A percentile compares a stretch with the other conserved stretches of the same genome.
Conservation (phyloP, 305 asterid species). For the Fraxinus paxiana region DNA sequence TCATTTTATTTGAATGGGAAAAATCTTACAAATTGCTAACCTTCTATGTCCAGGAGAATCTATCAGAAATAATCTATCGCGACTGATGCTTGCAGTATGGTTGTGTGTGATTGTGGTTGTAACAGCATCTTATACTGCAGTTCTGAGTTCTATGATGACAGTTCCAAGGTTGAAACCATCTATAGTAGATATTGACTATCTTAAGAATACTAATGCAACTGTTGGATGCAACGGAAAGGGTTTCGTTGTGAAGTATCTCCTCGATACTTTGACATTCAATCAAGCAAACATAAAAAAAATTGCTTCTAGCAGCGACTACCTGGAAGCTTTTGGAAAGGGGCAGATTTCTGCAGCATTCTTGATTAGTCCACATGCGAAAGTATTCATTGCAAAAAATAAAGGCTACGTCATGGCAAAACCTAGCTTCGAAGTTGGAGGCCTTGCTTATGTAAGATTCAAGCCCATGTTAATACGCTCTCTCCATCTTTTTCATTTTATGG, state of each 20-base stretch:
- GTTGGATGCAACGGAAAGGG: slow-evolving; percentile 62
- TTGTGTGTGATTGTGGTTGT: slow-evolving; percentile 43
- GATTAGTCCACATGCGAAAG: slow-evolving; percentile 59
- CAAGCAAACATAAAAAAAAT: slow-evolving; percentile 32
- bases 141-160: slow-evolving; percentile 57
- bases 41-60: slow-evolving; percentile 41
- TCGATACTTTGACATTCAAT: slow-evolving; percentile 35
- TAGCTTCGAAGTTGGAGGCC: slow-evolving; percentile 58
- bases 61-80: slow-evolving; percentile 41
- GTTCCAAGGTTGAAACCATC: slow-evolving; percentile 56
- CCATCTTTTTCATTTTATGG: neutral
- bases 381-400: slow-evolving; percentile 58
- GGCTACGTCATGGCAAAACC: slow-evolving; percentile 40
- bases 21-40: neutral
- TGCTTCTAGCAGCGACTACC: slow-evolving; percentile 26
- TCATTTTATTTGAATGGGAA: neutral
- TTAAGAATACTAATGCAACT: slow-evolving; percentile 35
- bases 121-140: slow-evolving; percentile 57
- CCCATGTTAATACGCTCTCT: neutral
- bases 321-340: neutral
- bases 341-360: slow-evolving; percentile 67
- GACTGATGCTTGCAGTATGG: slow-evolving; percentile 56
- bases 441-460: slow-evolving; percentile 58
- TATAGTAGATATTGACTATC: slow-evolving; percentile 33
- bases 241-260: slow-evolving; percentile 40